A percentile compares a stretch with the other conserved stretches of the same genome.
Evolutionary conservation across 1,139 yeast genomes (phyloP).

Genomic region (Yamadazyma siamensis): DNA sequence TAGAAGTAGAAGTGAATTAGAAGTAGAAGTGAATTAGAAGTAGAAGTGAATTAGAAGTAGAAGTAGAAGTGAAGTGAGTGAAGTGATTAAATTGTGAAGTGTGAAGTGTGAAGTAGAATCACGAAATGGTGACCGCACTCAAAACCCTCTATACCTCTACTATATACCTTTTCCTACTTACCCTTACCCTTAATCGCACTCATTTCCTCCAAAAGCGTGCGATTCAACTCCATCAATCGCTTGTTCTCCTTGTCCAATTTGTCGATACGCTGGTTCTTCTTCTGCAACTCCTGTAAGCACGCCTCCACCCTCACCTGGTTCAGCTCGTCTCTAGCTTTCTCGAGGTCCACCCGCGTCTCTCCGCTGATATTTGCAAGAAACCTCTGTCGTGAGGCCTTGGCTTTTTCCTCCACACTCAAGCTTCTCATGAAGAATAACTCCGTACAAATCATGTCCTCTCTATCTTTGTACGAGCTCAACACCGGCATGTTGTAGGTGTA

Average conservation of each 20-base stretch:
- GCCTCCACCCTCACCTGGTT: constrained; percentile 14
- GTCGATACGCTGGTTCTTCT: constrained; percentile 23
- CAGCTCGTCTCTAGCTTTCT: constrained; percentile 11
- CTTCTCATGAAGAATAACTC: constrained; percentile 22
- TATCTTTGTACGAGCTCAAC: constrained; percentile 11
- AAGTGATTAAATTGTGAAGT: too few relatives aligned
- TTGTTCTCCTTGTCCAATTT: constrained; percentile 28
- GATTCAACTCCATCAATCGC: constrained; percentile 32
- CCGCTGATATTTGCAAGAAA: constrained; percentile 5
- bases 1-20: too few relatives aligned
- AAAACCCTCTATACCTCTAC: too few relatives aligned
- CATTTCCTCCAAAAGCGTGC: constrained; percentile 21
- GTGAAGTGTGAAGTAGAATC: too few relatives aligned
- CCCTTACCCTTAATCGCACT: constrained; percentile 5
- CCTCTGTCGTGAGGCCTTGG: constrained; percentile 23
- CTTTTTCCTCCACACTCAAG: constrained; percentile 23
- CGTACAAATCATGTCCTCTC: constrained; percentile 20
- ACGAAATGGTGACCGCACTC: too few relatives aligned
- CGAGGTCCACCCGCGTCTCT: constrained; percentile 3
- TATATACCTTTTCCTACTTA: background rate
- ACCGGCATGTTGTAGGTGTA: constrained; percentile 16
- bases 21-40: too few relatives aligned
- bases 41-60: too few relatives aligned
- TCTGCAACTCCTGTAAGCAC: constrained; percentile 23
- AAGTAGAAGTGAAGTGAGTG: too few relatives aligned